Evolutionary conservation across 2,329 filamentous ascomycete genomes (phyloP).

Genomic region (Ophiostoma montium): DNA sequence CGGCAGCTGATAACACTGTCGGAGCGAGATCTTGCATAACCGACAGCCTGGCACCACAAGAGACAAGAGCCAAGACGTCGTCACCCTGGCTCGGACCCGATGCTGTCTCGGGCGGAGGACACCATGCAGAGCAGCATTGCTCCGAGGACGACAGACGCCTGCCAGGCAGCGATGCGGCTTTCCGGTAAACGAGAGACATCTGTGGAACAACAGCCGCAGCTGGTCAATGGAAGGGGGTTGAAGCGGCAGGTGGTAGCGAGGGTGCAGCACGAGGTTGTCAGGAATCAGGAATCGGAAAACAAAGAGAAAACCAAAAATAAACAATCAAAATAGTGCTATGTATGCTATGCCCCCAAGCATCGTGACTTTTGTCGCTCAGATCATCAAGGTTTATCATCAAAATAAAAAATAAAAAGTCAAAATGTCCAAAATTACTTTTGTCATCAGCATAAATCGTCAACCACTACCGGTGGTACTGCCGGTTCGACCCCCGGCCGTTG

Average conservation of each 20-base stretch:
- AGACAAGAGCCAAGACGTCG: background rate
- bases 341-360: no score
- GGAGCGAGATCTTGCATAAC: constrained; percentile 9
- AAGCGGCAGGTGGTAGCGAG: background rate
- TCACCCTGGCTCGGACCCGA: background rate
- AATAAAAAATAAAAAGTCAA: background rate
- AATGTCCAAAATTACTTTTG: background rate
- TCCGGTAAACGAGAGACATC: constrained; percentile 1
- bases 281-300: background rate
- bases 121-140: no score
- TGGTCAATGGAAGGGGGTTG: no score
- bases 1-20: background rate
- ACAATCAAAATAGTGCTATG: no score
- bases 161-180: background rate
- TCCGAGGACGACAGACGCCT: no score
- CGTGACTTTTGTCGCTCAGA: no score
- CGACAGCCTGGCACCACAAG: no score
- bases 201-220: background rate
- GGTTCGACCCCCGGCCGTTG: constrained; percentile 3
- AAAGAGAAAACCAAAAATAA: background rate
- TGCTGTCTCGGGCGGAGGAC: background rate
- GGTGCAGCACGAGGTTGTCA: no score
- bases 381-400: no score
- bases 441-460: background rate
- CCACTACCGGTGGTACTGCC: constrained; percentile 9